These are phyloP conservation scores for Penicillium sp. DNA, from an alignment of 2,329 filamentous ascomycete species.

Conservation along the genomic window DNA sequence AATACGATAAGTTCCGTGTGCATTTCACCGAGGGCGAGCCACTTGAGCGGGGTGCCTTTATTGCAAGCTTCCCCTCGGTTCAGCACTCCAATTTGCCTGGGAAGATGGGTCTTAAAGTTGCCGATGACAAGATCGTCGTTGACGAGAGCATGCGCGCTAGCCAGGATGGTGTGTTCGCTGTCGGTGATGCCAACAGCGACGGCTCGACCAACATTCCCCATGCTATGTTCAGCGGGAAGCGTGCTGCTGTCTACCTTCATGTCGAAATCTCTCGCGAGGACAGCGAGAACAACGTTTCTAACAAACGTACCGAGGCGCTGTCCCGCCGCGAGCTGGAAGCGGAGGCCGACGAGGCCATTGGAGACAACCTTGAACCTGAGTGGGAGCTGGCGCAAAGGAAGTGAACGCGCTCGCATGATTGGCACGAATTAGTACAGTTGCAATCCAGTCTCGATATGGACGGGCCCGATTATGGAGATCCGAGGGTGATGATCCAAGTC, in stretches of 20 bases:
- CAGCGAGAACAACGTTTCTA: constrained; percentile 26
- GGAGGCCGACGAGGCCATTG: constrained; percentile 27
- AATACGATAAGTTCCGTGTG: constrained; percentile 53
- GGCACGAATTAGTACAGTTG: background rate
- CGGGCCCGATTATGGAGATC: too few species aligned
- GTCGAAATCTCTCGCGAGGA: constrained; percentile 34
- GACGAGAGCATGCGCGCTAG: constrained; percentile 48
- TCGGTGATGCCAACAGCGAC: constrained; percentile 57
- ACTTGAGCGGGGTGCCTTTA: constrained; percentile 48
- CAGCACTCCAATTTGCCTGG: constrained; percentile 47
- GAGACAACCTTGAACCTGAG: constrained; percentile 26
- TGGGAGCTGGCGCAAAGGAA: constrained; percentile 5
- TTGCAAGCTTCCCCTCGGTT: constrained; percentile 46
- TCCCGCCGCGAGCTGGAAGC: constrained; percentile 23
- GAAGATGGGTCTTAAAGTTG: constrained; percentile 46
- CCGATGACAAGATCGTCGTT: constrained; percentile 43
- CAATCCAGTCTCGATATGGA: too few species aligned
- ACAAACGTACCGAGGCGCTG: constrained; percentile 20
- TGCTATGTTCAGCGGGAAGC: constrained; percentile 56
- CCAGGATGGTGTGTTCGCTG: constrained; percentile 50
- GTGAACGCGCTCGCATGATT: too few species aligned
- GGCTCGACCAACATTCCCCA: constrained; percentile 57
- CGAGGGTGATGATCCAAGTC: too few species aligned
- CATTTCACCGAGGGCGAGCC: constrained; percentile 46
- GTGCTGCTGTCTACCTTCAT: constrained; percentile 53